Base-by-base conservation (phyloP, 148 eudicot species). In the Silene conica region DNA sequence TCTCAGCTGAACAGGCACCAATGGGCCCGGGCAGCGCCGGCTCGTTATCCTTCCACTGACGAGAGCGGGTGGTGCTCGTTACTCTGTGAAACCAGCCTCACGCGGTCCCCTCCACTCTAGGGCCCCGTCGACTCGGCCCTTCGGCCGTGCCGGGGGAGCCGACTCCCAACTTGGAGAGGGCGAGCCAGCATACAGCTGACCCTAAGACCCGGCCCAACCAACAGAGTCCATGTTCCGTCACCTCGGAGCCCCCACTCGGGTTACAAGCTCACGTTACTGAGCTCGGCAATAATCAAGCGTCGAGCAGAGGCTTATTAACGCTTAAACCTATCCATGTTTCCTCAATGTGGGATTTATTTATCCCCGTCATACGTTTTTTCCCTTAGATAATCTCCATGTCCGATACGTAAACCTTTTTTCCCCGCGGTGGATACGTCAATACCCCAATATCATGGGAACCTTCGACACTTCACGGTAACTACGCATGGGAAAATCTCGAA, bases 141-240 rank as follows among this genome's bases (percentile, higher is more conserved):
- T 58, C 73, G 67, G 14, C 41, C 0, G 43, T 7, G 41, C 31
- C 21, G 7, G 31, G 8, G 20, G 22, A 9, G 28, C 15, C 77
- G 57, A 11, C 72, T 56, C 77, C 38, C 64, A 48, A 66, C 77
- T 75, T 67, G 77, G 77, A 75, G 48, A 50, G 72, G 28, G 77
- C 65, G 16, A 4, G 56, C 41, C n/a, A 56, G 64, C 20, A 34
- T 14, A 13, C 18, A 20, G 56, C 71, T 26, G n/a, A 1, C 23
- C 23, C 72, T 15, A 2, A 55, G 67, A 26, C 18, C 72, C 77
- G 21, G 18, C 45, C 65, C 23, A 4, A 8, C 5, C 20, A 1
- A 5, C 57, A 0, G 3, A 22, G 58, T 2, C 26, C 45, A 2
- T 10, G 46, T 76, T 8, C 65, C 43, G 57, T 2, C 64, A 67